These are phyloP conservation scores for Phlebiopsis gigantea DNA, from an alignment of 768 basidiomycete species.

Conservation along the genomic window DNA sequence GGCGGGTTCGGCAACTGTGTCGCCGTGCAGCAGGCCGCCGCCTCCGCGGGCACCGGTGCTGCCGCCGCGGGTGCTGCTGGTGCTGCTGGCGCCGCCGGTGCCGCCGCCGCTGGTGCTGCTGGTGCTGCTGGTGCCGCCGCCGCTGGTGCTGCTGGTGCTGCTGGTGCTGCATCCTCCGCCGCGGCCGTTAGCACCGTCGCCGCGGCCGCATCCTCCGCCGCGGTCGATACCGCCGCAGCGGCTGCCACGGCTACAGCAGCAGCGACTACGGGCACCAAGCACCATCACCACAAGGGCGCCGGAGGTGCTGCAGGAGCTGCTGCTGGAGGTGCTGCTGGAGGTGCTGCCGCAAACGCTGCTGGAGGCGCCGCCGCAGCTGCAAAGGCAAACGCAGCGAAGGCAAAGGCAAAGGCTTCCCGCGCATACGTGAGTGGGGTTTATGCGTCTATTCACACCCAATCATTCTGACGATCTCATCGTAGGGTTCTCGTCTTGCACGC, in stretches of 20 bases:
- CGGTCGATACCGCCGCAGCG: conserved; percentile 3
- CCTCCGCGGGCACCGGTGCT: too few species aligned
- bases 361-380: conserved; percentile 13
- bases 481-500: conserved; percentile 13
- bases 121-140: conserved; percentile 5
- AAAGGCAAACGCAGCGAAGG: conserved; percentile 15
- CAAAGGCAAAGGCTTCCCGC: conserved; percentile 13
- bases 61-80: conserved; percentile 6
- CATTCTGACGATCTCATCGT: not conserved
- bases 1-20: conserved; percentile 53
- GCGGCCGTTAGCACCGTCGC: conserved; percentile 4
- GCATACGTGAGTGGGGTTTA: conserved; percentile 8
- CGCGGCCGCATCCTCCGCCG: too few species aligned
- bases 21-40: conserved; percentile 33
- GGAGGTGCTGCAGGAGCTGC: conserved; percentile 6
- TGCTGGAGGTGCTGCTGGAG: conserved; percentile 13
- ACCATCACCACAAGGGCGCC: not conserved
- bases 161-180: not conserved
- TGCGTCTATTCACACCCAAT: not conserved
- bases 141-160: not conserved
- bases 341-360: conserved; percentile 14
- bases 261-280: conserved; percentile 1
- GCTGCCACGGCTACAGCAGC: conserved; percentile 5
- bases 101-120: conserved; percentile 4
- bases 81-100: conserved; percentile 3